A percentile compares a stretch with the other conserved stretches of the same genome.
These are phyloP conservation scores for Fusarium sp. DNA, from an alignment of 2,329 filamentous ascomycete genomes.

Conservation along the genomic window DNA sequence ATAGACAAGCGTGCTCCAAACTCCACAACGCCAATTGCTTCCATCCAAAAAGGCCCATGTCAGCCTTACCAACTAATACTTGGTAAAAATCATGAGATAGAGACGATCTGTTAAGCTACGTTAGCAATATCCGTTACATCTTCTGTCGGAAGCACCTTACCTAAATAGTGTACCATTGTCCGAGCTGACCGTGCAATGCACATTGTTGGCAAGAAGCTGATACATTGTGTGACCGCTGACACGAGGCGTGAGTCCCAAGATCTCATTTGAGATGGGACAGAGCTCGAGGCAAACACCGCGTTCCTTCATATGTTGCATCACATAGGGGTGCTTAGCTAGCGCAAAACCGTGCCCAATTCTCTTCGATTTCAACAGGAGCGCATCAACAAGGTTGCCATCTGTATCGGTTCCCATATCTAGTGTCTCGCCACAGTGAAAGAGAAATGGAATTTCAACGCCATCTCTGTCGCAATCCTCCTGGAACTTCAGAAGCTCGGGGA, in stretches of 20 bases:
- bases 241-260: constrained; percentile 74
- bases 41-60: constrained; percentile 76
- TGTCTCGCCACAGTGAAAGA: constrained; percentile 82
- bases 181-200: constrained; percentile 78
- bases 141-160: constrained; percentile 51
- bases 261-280: constrained; percentile 81
- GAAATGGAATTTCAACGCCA: constrained; percentile 70
- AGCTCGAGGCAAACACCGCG: constrained; percentile 76
- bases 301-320: constrained; percentile 73
- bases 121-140: background rate
- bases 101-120: constrained; percentile 62
- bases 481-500: constrained; percentile 66
- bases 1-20: constrained; percentile 67
- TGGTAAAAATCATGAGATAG: constrained; percentile 83
- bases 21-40: constrained; percentile 74
- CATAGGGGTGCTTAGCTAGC: constrained; percentile 70
- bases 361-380: constrained; percentile 71
- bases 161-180: constrained; percentile 80
- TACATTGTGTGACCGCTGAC: constrained; percentile 75
- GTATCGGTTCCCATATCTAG: constrained; percentile 71
- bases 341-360: constrained; percentile 81
- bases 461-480: constrained; percentile 58
- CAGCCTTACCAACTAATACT: constrained; percentile 72
- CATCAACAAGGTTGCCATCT: constrained; percentile 76
- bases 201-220: constrained; percentile 73